Evolutionary conservation across 2,329 filamentous ascomycete genomes (phyloP), one percentile per base, ranked within the genome.

Genomic region (Uncinocarpus reesii): DNA sequence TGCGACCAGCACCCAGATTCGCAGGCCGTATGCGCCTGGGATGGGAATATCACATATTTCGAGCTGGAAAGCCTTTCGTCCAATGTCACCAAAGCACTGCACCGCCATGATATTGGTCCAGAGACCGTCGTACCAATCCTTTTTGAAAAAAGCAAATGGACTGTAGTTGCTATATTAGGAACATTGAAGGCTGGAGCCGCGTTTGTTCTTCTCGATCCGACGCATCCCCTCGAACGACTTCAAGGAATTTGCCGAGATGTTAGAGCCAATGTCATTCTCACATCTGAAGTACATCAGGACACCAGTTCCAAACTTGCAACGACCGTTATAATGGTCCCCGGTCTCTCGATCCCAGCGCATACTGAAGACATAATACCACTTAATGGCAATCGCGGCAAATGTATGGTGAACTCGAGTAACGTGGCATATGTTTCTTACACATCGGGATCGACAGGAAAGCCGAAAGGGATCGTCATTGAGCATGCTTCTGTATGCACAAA

Each of bases 391-490:
- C 29, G 48, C 1, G 6, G 31, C 7, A 42, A 46, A 10, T 23
- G 42, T 5, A 42, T 47, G 10, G n/a, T 15, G 3, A 48, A 10
- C 18, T 34, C 45, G n/a, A 40, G 24, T 4, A 48, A 50, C 23
- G 42, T 37, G 11, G 77, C 77, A 0, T 82, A 77, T 57, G 67
- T 77, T 1, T 68, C 81, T 6, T 76, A 80, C 51, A 72, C 71
- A 2, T 71, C 71, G 2, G 72, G 73, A 0, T 72, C 72, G 1
- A 71, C 73, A 1, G 70, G 70, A 40, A 68, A 67, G 32, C 72
- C 74, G 0, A 75, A 75, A 50, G 78, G 77, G 2, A 70, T 79
- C 16, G 71, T 77, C 40, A 77, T 80, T 53, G 74, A 72, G 3
- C 79, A 83, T 54, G 63, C 64, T 0, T 71, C 75, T 0, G 66